These are phyloP conservation scores for Geoglossum glabrum DNA, from an alignment of 495 filamentous ascomycete genomes.

Conservation along the genomic window DNA sequence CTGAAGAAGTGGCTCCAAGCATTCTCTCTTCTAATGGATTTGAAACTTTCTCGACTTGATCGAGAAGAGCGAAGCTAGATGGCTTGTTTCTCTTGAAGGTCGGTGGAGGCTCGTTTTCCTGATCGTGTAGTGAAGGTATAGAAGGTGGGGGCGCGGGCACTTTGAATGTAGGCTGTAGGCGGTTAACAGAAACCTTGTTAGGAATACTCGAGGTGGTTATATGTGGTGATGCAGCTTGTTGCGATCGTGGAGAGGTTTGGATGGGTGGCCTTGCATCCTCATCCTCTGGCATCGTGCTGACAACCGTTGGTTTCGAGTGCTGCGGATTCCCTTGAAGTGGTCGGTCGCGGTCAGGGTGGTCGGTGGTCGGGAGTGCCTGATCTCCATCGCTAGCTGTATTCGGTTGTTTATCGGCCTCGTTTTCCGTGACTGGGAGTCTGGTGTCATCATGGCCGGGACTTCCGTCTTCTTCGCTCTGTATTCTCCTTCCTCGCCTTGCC, in stretches of 20 bases:
- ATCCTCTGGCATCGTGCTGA: conserved; percentile 6
- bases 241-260: background rate
- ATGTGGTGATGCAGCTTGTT: background rate
- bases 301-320: conserved; percentile 3
- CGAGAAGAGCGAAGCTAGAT: conserved; percentile 32
- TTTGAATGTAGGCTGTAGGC: conserved; percentile 38
- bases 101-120: conserved; percentile 65
- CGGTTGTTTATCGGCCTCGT: background rate
- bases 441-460: conserved; percentile 17
- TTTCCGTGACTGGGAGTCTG: conserved; percentile 7
- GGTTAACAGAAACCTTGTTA: conserved; percentile 15
- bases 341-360: background rate
- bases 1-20: background rate
- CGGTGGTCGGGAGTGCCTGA: background rate
- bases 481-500: conserved; percentile 45
- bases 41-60: conserved; percentile 28
- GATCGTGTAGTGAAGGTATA: conserved; percentile 41
- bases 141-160: conserved; percentile 36
- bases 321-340: background rate
- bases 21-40: conserved; percentile 8
- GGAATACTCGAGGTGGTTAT: background rate
- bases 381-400: background rate
- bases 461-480: conserved; percentile 51
- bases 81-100: conserved; percentile 52
- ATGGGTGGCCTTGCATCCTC: conserved; percentile 10